Evolutionary conservation across 192 early-diverging fungal genomes (phyloP), one percentile per base, ranked within the genome.

Genomic region (Entomortierella lignicola): DNA sequence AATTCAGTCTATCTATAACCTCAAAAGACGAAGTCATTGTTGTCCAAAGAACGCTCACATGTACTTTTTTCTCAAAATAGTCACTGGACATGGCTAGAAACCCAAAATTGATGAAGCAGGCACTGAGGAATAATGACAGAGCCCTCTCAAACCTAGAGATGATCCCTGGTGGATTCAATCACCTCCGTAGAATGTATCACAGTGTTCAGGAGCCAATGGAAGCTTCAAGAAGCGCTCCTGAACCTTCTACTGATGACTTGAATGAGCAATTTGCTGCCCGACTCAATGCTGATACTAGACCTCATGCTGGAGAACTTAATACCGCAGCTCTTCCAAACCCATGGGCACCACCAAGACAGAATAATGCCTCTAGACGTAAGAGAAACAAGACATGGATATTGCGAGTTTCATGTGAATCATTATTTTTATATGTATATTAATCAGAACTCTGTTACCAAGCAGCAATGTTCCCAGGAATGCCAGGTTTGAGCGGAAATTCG

Each of bases 91-190:
- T 84, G 71, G 82, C 82, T 26, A 53, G 87, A 51, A 90, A 90
- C 55, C 89, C 89, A 12, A 85, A 87, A 53, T 61, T 89, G 23
- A 86, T 90, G 88, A 83, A 86, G 55, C 86, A 90, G 63, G 85
- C 85, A 65, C 82, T 85, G 61, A 60, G 89, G 55, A 90, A 89
- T 80, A 89, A 90, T 60, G 89, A 90, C 59, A 77, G 89, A 42
- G 89, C 89, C 18, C 66, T 90, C n/a, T 86, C 87, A 11, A 89
- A 90, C 50, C 70, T 90, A 68, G 89, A 90, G 64, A 86, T 87
- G 56, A 81, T 90, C 51, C 89, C 89, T 15, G 89, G 89, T 30
- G 89, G 89, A 48, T 90, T 90, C 59, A 88, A 90, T 60, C 88
- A 89, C 75, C 77, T 90, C 32, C 82, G 85, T 39, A 60, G 87